phyloP scores from a whole-genome alignment of 2,329 filamentous ascomycete genomes.

The Botrytis hyacinthi region DNA sequence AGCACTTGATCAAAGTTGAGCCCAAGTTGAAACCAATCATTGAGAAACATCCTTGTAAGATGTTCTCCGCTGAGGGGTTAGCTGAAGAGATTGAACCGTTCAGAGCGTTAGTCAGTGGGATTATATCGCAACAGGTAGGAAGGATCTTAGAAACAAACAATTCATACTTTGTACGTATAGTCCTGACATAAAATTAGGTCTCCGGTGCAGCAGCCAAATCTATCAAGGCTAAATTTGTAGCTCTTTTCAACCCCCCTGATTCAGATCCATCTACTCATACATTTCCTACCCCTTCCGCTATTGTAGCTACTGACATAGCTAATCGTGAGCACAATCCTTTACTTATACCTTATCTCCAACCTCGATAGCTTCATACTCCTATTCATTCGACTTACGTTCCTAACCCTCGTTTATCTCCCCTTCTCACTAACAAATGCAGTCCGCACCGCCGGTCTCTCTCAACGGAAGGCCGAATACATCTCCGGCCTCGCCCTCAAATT shows the following conservation, averaged over 20 bases:
- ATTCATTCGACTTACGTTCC: slow-evolving; percentile 51
- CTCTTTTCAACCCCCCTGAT: slow-evolving; percentile 58
- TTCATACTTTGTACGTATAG: not conserved
- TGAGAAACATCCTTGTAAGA: slow-evolving; percentile 68
- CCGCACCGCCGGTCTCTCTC: slow-evolving; percentile 82
- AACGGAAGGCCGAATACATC: slow-evolving; percentile 95
- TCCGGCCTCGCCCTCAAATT: slow-evolving; percentile 84
- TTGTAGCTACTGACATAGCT: slow-evolving; percentile 61
- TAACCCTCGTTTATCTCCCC: slow-evolving; percentile 70
- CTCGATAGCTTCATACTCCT: not conserved
- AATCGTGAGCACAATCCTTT: not conserved
- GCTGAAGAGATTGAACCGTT: slow-evolving; percentile 87
- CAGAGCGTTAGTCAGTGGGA: slow-evolving; percentile 75
- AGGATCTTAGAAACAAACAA: not conserved
- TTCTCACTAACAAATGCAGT: slow-evolving; percentile 62
- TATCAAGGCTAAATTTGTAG: slow-evolving; percentile 83
- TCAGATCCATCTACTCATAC: slow-evolving; percentile 33
- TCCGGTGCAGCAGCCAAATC: slow-evolving; percentile 86
- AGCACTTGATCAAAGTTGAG: slow-evolving; percentile 72
- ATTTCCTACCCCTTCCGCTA: slow-evolving; percentile 77
- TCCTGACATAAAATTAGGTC: slow-evolving; percentile 47
- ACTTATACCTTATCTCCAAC: not conserved
- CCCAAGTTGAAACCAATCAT: slow-evolving; percentile 69
- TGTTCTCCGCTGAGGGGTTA: slow-evolving; percentile 81
- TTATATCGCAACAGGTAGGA: slow-evolving; percentile 82